phyloP scores from a whole-genome alignment of 805 yeast genomes.

The Starmerella bombi region DNA sequence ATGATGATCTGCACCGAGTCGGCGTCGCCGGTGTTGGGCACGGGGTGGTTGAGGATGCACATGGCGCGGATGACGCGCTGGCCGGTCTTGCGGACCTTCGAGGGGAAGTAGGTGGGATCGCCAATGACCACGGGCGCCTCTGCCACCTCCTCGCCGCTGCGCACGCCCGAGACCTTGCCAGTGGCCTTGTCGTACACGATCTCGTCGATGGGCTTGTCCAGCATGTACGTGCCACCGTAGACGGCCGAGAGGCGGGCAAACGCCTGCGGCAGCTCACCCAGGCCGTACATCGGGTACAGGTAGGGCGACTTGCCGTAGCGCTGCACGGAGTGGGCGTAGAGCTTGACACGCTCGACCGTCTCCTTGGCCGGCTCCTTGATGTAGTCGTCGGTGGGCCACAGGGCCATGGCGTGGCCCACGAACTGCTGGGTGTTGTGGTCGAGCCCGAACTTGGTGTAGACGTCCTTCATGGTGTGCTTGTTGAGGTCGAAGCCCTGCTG shows the following conservation, averaged over 20 bases:
- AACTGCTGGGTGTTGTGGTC: conserved; percentile 91
- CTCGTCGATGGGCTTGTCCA: conserved; percentile 91
- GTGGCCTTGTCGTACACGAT: conserved; percentile 51
- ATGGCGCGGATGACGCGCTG: conserved; percentile 67
- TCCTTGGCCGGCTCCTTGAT: conserved; percentile 81
- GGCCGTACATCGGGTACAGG: conserved; percentile 87
- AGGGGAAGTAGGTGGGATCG: conserved; percentile 95
- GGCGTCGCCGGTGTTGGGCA: conserved; percentile 65
- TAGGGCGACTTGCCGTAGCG: conserved; percentile 95
- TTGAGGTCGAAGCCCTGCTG: conserved; percentile 78
- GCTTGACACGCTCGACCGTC: conserved; percentile 69
- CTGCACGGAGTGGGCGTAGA: conserved; percentile 83
- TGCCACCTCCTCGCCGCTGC: conserved; percentile 82
- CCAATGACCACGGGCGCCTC: conserved; percentile 90
- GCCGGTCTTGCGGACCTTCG: conserved; percentile 58
- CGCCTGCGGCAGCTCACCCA: conserved; percentile 98
- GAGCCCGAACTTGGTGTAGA: conserved; percentile 76
- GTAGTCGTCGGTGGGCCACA: conserved; percentile 87
- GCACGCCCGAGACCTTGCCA: conserved; percentile 71
- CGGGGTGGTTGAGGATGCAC: conserved; percentile 81
- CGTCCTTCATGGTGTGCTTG: conserved; percentile 78
- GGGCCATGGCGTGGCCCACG: conserved; percentile 97
- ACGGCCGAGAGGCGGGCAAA: conserved; percentile 94
- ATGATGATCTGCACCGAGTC: conserved; percentile 90
- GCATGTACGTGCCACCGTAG: conserved; percentile 97